These are phyloP conservation scores for Massarina eburnea DNA, from an alignment of 2,329 filamentous ascomycete genomes.

Conservation along the genomic window DNA sequence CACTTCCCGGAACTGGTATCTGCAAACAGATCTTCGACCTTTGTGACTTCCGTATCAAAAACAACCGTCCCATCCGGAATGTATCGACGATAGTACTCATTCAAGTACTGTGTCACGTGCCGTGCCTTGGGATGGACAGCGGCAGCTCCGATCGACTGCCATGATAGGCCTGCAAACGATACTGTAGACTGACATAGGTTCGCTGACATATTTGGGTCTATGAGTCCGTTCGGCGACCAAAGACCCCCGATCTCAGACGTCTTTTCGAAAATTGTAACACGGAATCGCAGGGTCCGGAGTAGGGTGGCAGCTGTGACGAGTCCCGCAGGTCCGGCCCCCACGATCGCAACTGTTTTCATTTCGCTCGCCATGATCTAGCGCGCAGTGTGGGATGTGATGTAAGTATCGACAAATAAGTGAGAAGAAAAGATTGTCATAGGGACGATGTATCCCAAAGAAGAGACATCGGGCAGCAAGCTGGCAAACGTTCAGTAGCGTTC, in stretches of 20 bases:
- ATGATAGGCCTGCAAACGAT: conserved; percentile 62
- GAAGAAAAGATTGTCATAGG: too few relatives aligned
- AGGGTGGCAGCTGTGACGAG: conserved; percentile 61
- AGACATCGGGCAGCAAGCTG: too few relatives aligned
- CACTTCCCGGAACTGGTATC: neutral
- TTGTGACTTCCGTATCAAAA: conserved; percentile 42
- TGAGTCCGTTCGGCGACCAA: conserved; percentile 55
- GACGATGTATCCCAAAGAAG: too few relatives aligned
- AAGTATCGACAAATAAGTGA: too few relatives aligned
- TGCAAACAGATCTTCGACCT: neutral
- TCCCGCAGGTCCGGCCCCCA: conserved; percentile 44
- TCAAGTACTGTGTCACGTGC: conserved; percentile 70
- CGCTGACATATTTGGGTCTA: conserved; percentile 56
- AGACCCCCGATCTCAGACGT: conserved; percentile 67
- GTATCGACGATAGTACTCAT: conserved; percentile 62
- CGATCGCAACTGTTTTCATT: conserved; percentile 17
- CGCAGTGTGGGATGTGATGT: too few relatives aligned
- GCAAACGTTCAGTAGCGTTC: too few relatives aligned
- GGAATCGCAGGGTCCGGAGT: conserved; percentile 61
- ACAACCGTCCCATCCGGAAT: conserved; percentile 53
- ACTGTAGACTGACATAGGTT: conserved; percentile 77
- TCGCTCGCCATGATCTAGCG: too few relatives aligned
- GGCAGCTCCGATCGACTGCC: conserved; percentile 54
- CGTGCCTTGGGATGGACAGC: conserved; percentile 71
- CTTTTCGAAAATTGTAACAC: conserved; percentile 68